A percentile compares a stretch with the other conserved stretches of the same genome.
These are phyloP conservation scores for Trematosphaeria pertusa DNA, from an alignment of 2,329 filamentous ascomycete species.

Conservation along the genomic window DNA sequence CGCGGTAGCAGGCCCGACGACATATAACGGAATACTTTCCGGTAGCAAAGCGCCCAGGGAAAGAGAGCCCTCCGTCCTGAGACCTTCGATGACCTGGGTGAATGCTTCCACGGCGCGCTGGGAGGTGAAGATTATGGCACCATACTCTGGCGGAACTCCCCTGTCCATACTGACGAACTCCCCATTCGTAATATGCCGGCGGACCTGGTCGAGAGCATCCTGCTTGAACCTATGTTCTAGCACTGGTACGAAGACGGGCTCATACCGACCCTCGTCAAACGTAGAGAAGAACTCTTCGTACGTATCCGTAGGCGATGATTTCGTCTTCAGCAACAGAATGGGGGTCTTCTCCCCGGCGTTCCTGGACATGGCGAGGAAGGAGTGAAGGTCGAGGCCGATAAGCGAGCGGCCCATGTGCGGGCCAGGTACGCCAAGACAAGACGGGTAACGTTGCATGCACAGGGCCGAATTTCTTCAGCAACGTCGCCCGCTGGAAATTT, in stretches of 20 bases:
- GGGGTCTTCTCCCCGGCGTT: constrained; percentile 50
- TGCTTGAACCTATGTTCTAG: constrained; percentile 73
- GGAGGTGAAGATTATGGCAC: constrained; percentile 83
- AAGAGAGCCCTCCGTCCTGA: constrained; percentile 46
- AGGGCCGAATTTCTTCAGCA: constrained; percentile 30
- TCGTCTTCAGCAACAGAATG: constrained; percentile 79
- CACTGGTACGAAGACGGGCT: constrained; percentile 77
- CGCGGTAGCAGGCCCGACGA: constrained; percentile 81
- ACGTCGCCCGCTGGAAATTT: constrained; percentile 19
- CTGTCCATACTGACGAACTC: constrained; percentile 42
- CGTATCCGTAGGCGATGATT: constrained; percentile 72
- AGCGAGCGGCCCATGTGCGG: constrained; percentile 1
- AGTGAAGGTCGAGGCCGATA: constrained; percentile 9
- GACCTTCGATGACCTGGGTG: constrained; percentile 65
- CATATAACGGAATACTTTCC: constrained; percentile 70
- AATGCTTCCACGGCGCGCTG: constrained; percentile 85
- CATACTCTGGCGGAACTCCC: constrained; percentile 59
- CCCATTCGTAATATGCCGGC: constrained; percentile 56
- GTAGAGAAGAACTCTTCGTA: constrained; percentile 73
- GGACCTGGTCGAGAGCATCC: constrained; percentile 63
- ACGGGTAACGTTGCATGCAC: constrained; percentile 33
- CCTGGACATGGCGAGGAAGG: constrained; percentile 30
- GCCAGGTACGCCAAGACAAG: constrained; percentile 3
- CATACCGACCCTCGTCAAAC: constrained; percentile 58
- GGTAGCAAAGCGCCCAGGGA: constrained; percentile 48